Base-by-base conservation (phyloP, 768 basidiomycete species). In the Clathrus columnatus region DNA sequence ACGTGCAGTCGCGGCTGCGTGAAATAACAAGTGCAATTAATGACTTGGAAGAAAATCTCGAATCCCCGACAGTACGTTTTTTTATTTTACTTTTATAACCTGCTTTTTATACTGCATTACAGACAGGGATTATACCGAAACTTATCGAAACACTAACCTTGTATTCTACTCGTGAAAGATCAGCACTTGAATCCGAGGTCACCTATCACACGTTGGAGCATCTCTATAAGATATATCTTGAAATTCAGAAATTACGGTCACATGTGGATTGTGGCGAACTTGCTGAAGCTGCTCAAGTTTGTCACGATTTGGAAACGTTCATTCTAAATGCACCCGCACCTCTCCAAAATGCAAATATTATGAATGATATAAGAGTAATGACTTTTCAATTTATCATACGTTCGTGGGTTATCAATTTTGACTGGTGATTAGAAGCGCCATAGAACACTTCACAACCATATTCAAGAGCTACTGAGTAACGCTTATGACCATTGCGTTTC, bases 391-490 rank as follows among this genome's bases (percentile, higher is more conserved):
- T 62, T 18, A 53, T 16, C 11, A 26, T 18, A 29, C 4, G 7
- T 36, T 8, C 36, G n/a, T 28, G 16, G 0, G 30, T 21, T 45
- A 50, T 14, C 29, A 24, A 28, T 45, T 18, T 47, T 51, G 20
- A 56, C 6, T 50, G 17, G 18, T 32, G 51, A 27, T 5, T 60
- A 91, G 88, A 73, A 70, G 49, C 79, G 72, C 60, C 75, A 81
- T 56, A 75, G 74, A 57, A 75, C 79, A 7, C 66, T 76, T 23
- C 74, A 75, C 62, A 80, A 84, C 54, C 78, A 78, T 32, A 68
- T 80, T 6, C 82, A 87, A 63, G 89, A 90, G 58, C 82, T 87
- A 61, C 72, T 91, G 21, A 78, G 74, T 60, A 81, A 87, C 47
- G 84, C 83, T 2, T 89, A 81, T 62, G 67, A 77, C 20, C 75